These are phyloP conservation scores for Pelagophyceae sp. DNA, from an alignment of 352 stramenopile species.

Conservation along the genomic window DNA sequence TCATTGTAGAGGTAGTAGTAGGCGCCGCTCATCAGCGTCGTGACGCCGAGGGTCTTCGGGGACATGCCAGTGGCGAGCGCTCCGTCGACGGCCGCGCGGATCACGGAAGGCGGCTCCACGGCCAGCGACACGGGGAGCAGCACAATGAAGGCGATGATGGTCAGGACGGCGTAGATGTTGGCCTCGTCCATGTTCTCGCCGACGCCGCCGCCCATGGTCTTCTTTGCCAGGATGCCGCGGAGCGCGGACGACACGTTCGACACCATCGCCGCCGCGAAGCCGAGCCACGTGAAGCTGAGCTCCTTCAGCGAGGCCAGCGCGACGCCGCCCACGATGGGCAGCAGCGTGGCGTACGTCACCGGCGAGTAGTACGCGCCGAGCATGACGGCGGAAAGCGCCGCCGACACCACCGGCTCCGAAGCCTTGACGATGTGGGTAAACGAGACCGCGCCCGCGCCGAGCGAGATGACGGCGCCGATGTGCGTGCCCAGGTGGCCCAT, in stretches of 20 bases:
- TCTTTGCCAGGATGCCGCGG: constrained; percentile 51
- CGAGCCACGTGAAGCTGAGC: constrained; percentile 51
- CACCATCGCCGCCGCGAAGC: constrained; percentile 45
- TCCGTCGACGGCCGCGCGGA: constrained; percentile 48
- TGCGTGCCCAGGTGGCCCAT: constrained; percentile 35
- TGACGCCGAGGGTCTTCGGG: constrained; percentile 41
- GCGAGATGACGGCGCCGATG: constrained; percentile 41
- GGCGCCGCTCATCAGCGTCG: constrained; percentile 28
- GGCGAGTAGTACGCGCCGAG: constrained; percentile 19
- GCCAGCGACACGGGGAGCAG: constrained; percentile 37
- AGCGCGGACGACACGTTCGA: constrained; percentile 44
- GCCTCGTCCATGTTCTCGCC: constrained; percentile 50
- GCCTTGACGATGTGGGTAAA: constrained; percentile 53
- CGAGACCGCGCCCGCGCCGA: constrained; percentile 43
- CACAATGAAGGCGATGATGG: constrained; percentile 40
- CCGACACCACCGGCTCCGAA: constrained; percentile 42
- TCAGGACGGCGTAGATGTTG: constrained; percentile 56
- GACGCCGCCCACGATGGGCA: constrained; percentile 69
- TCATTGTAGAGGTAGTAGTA: constrained; percentile 57
- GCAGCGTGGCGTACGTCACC: constrained; percentile 50
- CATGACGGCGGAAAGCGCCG: constrained; percentile 39
- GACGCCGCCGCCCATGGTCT: constrained; percentile 42
- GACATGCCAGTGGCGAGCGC: constrained; percentile 48
- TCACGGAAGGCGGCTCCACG: constrained; percentile 49
- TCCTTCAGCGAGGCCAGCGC: constrained; percentile 72